A percentile compares a stretch with the other conserved stretches of the same genome.
Conservation (phyloP, 306 rosid genomes). For the Trichosanthes truncata region DNA sequence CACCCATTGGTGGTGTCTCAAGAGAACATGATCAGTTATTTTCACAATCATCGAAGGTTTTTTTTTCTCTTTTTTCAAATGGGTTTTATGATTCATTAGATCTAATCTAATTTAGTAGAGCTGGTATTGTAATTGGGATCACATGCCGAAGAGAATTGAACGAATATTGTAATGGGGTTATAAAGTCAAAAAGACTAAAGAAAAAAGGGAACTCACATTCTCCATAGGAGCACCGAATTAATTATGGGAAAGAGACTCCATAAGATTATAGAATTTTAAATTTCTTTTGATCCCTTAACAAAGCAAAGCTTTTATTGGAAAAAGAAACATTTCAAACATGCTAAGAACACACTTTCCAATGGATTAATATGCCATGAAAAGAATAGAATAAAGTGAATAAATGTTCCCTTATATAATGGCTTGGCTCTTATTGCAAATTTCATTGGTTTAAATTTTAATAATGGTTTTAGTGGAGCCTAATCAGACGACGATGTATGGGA, state of each 20-base stretch:
- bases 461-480: not conserved
- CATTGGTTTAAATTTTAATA: not conserved
- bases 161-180: not conserved
- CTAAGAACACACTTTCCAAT: not conserved
- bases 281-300: not conserved
- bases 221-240: not conserved
- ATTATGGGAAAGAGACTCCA: not conserved
- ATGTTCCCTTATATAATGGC: not conserved
- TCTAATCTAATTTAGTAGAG: not conserved
- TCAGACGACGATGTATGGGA: not conserved
- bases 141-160: not conserved
- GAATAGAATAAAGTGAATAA: not conserved
- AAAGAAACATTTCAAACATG: not conserved
- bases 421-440: not conserved
- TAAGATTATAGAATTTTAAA: not conserved
- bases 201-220: not conserved
- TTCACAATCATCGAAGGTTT: not conserved
- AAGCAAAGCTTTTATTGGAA: not conserved
- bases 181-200: not conserved
- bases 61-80: not conserved
- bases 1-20: not conserved
- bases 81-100: not conserved
- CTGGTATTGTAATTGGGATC: not conserved
- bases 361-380: not conserved
- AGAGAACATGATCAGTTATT: slow-evolving; percentile 1